These are phyloP conservation scores for Debaryomyces fabryi DNA, from an alignment of 1,139 yeast species.

Conservation along the genomic window DNA sequence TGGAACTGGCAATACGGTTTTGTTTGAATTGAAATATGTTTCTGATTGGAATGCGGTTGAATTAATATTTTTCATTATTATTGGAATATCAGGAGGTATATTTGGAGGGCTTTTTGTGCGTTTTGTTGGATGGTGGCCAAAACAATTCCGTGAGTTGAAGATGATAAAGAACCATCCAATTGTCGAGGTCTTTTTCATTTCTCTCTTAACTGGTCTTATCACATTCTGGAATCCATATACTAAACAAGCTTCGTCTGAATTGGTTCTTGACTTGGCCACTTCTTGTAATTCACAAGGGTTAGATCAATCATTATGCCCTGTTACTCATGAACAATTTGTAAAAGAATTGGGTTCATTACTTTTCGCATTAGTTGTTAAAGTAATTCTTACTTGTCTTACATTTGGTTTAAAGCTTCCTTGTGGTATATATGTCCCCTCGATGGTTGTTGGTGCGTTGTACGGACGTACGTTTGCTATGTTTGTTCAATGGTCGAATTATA, in stretches of 20 bases:
- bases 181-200: conserved; percentile 51
- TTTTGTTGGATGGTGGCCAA: conserved; percentile 55
- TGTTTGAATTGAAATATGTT: conserved; percentile 57
- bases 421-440: conserved; percentile 70
- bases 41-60: conserved; percentile 60
- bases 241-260: conserved; percentile 55
- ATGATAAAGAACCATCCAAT: conserved; percentile 45
- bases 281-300: conserved; percentile 40
- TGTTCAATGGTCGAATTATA: conserved; percentile 37
- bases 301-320: conserved; percentile 47
- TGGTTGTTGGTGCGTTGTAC: conserved; percentile 69
- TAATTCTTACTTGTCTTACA: conserved; percentile 52
- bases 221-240: conserved; percentile 59
- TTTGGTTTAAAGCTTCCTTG: conserved; percentile 67
- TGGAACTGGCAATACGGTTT: conserved; percentile 63
- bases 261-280: conserved; percentile 55
- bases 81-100: conserved; percentile 61
- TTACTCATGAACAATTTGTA: conserved; percentile 28
- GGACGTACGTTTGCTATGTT: conserved; percentile 57
- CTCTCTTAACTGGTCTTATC: conserved; percentile 50
- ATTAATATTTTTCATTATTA: conserved; percentile 46
- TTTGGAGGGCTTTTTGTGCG: conserved; percentile 59
- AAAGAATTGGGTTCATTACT: conserved; percentile 38
- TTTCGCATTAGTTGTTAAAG: conserved; percentile 50
- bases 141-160: conserved; percentile 36